Evolutionary conservation across 345 rosid genomes (phyloP).

Genomic region (Nephelium lappaceum): DNA sequence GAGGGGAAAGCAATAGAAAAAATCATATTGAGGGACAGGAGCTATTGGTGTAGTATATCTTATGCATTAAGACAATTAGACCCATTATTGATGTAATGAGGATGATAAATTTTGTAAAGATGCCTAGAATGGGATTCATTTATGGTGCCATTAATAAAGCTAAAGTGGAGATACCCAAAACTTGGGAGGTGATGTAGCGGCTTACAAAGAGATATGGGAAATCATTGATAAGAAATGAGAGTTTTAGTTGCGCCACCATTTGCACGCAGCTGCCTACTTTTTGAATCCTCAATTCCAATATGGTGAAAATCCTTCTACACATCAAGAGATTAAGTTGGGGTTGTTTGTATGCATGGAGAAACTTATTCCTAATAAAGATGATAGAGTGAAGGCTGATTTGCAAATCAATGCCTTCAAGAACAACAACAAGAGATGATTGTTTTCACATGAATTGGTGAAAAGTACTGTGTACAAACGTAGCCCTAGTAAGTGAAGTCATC

Average conservation of each 20-base stretch:
- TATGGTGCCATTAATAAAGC: neutral
- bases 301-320: neutral
- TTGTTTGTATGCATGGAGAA: neutral
- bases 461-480: too few species aligned
- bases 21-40: too few species aligned
- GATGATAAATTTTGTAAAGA: neutral
- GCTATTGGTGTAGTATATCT: neutral
- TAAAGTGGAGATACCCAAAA: neutral
- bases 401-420: neutral
- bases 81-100: neutral
- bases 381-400: neutral
- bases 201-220: neutral
- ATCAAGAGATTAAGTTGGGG: neutral
- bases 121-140: neutral
- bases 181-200: neutral
- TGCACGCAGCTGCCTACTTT: too few species aligned
- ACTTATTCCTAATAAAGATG: neutral
- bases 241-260: neutral
- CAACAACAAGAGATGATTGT: too few species aligned
- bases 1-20: too few species aligned
- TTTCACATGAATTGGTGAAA: too few species aligned
- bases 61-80: neutral
- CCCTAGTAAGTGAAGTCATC: too few species aligned
- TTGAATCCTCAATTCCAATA: neutral
- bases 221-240: neutral